Conservation (phyloP, 805 yeast genomes). For the Barnettozyma californica region DNA sequence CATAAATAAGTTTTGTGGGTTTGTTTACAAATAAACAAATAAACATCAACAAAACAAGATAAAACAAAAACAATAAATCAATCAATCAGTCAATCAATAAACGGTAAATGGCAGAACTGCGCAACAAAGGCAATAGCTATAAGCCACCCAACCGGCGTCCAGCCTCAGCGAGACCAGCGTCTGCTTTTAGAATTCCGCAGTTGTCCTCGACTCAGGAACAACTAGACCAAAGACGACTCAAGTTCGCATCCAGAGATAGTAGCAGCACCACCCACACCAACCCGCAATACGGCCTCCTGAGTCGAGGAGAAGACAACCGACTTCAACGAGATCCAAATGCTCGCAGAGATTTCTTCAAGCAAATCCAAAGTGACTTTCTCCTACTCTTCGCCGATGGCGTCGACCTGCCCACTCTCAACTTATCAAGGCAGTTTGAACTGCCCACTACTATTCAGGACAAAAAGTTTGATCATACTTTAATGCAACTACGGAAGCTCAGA, state of each 20-base stretch:
- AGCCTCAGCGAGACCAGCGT: background rate
- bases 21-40: background rate
- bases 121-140: background rate
- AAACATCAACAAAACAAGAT: too few relatives aligned
- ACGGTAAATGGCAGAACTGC: background rate
- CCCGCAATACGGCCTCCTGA: constrained; percentile 45
- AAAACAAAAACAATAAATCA: background rate
- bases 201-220: constrained; percentile 1
- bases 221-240: constrained; percentile 27
- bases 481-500: constrained; percentile 46
- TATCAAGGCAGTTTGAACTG: background rate
- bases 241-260: constrained; percentile 25
- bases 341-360: constrained; percentile 35
- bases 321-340: constrained; percentile 40
- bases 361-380: constrained; percentile 27
- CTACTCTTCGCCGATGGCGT: background rate
- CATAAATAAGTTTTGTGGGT: background rate
- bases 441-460: constrained; percentile 3
- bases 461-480: constrained; percentile 27
- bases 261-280: constrained; percentile 20
- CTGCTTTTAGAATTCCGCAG: background rate
- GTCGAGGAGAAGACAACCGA: constrained; percentile 52
- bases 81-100: background rate
- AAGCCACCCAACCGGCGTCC: background rate
- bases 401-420: background rate